Evolutionary conservation across 768 basidiomycete genomes (phyloP), one percentile per base, ranked within the genome.

Genomic region (Trametes gibbosa): DNA sequence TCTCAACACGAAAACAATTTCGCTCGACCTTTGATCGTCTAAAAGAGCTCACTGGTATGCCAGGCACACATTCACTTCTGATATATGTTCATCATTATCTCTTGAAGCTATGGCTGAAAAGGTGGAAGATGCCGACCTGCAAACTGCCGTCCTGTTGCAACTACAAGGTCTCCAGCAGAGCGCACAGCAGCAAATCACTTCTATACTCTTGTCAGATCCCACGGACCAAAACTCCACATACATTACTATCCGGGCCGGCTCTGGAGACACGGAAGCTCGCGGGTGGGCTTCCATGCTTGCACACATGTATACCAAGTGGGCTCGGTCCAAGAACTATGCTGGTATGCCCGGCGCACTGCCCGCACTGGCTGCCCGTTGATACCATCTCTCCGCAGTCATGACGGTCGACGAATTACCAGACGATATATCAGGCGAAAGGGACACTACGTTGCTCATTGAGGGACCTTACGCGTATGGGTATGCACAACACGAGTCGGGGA

Each of bases 221-320:
- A 39, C 53, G 23, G 65, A 66, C 37, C 50, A 50, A 40, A 64
- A 64, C 35, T 64, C 65, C 4, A 63, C 65, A 1, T 66, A 59
- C 32, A 54, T 66, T 21, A 58, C 57, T 21, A 47, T 66, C n/a
- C 61, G 49, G n/a, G 57, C 63, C n/a, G 58, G 58, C 17, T 62
- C 65, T 8, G 58, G 48, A 21, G 63, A 53, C 2, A 43, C 60
- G 9, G 63, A 62, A 16, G 61, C 63, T 14, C 64, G 57, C 32
- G 65, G 64, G 34, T 66, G 59, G 60, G 61, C 55, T 1, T 46
- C 58, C 12, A 64, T 52, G 63, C 60, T 66, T 10, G 50, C 49
- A 1, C 53, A 54, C 12, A 66, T 66, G 65, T 66, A 66, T 53
- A 64, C 61, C 17, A 53, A 50, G 24, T 66, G 65, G 65, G 65